Evolutionary conservation across 345 rosid genomes (phyloP), one percentile per base, ranked within the genome.

Genomic region (Corchorus capsularis): DNA sequence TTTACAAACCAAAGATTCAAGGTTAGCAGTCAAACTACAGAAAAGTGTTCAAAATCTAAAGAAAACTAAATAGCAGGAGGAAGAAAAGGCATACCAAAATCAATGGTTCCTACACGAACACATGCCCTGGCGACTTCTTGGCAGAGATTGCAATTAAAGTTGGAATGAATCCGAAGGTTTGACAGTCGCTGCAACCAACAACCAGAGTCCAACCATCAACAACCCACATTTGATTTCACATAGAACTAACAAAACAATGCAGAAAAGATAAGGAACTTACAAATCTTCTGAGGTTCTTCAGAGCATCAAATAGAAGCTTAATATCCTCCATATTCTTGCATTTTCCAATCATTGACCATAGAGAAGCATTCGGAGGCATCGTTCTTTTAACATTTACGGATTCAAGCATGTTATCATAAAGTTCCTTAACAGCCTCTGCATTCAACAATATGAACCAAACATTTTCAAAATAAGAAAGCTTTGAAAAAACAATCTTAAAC

Each of bases 331-430:
- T 80, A 72, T 62, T 91, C 72, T 84, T 82, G 79, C 98, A 94
- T 47, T 81, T 91, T 57, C 70, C 87, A 72, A 94, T 86, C 90
- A 94, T 68, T 4, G 93, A 87, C 95, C 98, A 91, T 69, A 87
- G 35, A 94, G 94, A 94, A 66, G 94, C 87, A 69, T 94, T 94
- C 0, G 96, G 98, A 14, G 97, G 78, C 97, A 89, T 90, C 5
- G 98, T 83, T 62, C 89, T 80, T 82, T 85, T 91, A 10, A 71
- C 82, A 77, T 86, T 83, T 27, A 93, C 83, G 2, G 97, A 94
- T 6, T 88, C 83, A 19, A 89, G 73, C 64, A 94, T 89, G 71
- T 84, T 85, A 22, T 83, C 93, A 72, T 88, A 78, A 45, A 89
- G 59, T 82, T 91, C 97, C 86, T 94, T 91, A 74, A 93, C 98